Evolutionary conservation across 768 basidiomycete species (phyloP).

Genomic region (Collybia sordida): DNA sequence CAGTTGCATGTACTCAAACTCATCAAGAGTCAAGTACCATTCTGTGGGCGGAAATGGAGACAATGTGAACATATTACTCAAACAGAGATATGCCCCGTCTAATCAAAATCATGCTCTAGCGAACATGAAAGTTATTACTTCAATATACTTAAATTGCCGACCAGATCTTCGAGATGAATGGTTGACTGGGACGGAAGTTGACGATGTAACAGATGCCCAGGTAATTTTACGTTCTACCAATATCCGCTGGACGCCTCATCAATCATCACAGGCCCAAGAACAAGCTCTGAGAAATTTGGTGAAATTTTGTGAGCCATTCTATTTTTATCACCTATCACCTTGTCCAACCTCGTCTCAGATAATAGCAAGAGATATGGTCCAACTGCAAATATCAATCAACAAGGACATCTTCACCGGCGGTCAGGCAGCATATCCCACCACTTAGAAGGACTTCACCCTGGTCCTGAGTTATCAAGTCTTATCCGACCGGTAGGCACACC

Average conservation of each 20-base stretch:
- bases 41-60: conserved; percentile 96
- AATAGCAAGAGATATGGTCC: conserved; percentile 89
- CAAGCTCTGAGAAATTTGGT: conserved; percentile 91
- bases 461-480: conserved; percentile 72
- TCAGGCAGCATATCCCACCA: conserved; percentile 84
- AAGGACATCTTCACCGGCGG: conserved; percentile 63
- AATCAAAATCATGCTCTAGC: conserved; percentile 44
- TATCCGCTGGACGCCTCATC: conserved; percentile 6
- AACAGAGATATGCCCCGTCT: conserved; percentile 3
- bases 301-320: conserved; percentile 75
- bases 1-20: conserved; percentile 95
- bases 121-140: conserved; percentile 99
- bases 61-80: conserved; percentile 62
- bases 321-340: conserved; percentile 5
- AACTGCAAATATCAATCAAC: conserved; percentile 48
- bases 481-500: conserved; percentile 76
- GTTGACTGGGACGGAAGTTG: conserved; percentile 91
- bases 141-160: conserved; percentile 95
- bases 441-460: conserved; percentile 73
- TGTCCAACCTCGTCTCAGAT: conserved; percentile 44
- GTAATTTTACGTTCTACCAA: conserved; percentile 36
- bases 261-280: conserved; percentile 75
- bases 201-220: conserved; percentile 89
- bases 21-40: conserved; percentile 98
- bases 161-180: conserved; percentile 98